These are phyloP conservation scores for Ogataea wickerhamii DNA, from an alignment of 805 yeast species.

Conservation along the genomic window DNA sequence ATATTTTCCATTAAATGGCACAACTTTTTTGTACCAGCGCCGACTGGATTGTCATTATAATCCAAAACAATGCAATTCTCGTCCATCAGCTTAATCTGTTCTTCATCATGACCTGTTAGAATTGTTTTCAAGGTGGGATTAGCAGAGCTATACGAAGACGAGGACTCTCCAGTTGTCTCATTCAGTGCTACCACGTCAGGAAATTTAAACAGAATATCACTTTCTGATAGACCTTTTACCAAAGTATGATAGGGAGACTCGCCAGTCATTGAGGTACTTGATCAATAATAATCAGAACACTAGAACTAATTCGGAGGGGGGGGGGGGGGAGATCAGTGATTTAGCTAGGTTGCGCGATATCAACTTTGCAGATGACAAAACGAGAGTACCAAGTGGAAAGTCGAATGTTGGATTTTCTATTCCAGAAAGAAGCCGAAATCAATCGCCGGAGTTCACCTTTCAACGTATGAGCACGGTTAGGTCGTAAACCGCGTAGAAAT, in stretches of 20 bases:
- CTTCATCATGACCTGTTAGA: slow-evolving; percentile 88
- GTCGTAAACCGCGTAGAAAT: no score
- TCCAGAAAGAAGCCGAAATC: no score
- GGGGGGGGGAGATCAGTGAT: not conserved
- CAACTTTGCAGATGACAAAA: no score
- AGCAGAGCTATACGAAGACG: slow-evolving; percentile 34
- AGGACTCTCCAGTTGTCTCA: slow-evolving; percentile 55
- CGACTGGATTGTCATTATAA: slow-evolving; percentile 80
- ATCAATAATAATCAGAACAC: not conserved
- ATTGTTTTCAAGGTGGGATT: slow-evolving; percentile 36
- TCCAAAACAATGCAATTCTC: slow-evolving; percentile 94
- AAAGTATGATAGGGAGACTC: slow-evolving; percentile 40
- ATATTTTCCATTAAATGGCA: slow-evolving; percentile 89
- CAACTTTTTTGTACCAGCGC: slow-evolving; percentile 89
- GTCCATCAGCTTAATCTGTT: slow-evolving; percentile 92
- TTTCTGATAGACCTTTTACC: slow-evolving; percentile 48
- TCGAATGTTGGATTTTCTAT: no score
- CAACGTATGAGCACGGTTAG: no score
- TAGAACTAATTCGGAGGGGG: not conserved
- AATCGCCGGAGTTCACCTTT: no score
- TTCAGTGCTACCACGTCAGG: slow-evolving; percentile 65
- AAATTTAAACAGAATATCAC: slow-evolving; percentile 54
- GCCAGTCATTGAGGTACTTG: slow-evolving; percentile 8
- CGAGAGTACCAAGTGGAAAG: no score
- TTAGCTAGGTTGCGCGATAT: no score